Conservation (phyloP, 345 rosid species). For the Melastoma malabathricum region DNA sequence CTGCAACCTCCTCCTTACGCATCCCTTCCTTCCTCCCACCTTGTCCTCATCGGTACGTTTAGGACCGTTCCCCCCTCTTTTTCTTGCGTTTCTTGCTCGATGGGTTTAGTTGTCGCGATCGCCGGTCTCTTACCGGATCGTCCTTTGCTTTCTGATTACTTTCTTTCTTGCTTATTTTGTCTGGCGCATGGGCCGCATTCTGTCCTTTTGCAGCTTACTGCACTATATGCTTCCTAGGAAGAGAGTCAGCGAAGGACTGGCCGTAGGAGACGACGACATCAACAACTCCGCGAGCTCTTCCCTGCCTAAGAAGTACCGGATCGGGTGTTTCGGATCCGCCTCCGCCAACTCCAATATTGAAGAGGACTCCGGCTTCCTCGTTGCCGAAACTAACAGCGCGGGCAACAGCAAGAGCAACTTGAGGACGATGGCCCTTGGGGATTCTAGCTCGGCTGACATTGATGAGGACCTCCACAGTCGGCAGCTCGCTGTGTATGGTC, state of each 20-base stretch:
- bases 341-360: constrained; percentile 5
- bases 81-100: constrained; percentile 2
- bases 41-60: constrained; percentile 49
- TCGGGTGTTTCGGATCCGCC: constrained; percentile 14
- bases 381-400: constrained; percentile 11
- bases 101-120: constrained; percentile 4
- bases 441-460: constrained; percentile 55
- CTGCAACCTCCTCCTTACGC: background rate
- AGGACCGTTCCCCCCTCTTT: background rate
- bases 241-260: constrained; percentile 53
- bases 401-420: constrained; percentile 10
- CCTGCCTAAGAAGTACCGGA: constrained; percentile 48
- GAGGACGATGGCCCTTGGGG: constrained; percentile 50
- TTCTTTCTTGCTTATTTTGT: constrained; percentile 10
- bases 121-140: constrained; percentile 19
- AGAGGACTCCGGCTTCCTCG: constrained; percentile 10
- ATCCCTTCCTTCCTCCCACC: constrained; percentile 30
- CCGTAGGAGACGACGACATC: constrained; percentile 32
- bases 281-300: constrained; percentile 18
- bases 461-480: constrained; percentile 98
- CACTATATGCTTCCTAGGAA: constrained; percentile 95
- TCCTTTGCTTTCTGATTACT: constrained; percentile 11
- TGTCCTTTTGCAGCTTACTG: constrained; percentile 30
- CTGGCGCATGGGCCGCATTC: background rate
- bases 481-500: constrained; percentile 98